A percentile compares a stretch with the other conserved stretches of the same genome.
phyloP scores from a whole-genome alignment of 345 rosid genomes.

The Mangifera indica region DNA sequence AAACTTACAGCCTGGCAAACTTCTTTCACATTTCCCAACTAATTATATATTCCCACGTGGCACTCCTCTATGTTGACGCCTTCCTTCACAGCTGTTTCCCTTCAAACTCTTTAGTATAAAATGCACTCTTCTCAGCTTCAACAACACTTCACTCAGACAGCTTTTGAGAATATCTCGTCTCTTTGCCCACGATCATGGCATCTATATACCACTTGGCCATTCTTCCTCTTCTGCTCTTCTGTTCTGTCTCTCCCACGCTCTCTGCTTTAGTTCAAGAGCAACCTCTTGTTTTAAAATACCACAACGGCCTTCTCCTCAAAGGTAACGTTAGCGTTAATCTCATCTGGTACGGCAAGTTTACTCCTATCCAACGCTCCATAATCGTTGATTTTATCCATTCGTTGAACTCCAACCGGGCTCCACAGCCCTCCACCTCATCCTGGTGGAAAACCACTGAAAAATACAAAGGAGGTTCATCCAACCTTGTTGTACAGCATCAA shows the following conservation, averaged over 20 bases:
- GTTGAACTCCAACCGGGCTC: conserved; percentile 27
- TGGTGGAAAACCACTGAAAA: conserved; percentile 92
- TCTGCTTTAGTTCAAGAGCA: conserved; percentile 71
- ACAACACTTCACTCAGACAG: neutral
- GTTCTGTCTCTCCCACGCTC: conserved; percentile 18
- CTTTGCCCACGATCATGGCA: conserved; percentile 32
- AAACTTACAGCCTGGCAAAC: conserved; percentile 25
- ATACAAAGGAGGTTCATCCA: conserved; percentile 51
- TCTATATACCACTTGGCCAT: conserved; percentile 35
- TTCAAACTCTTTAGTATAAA: conserved; percentile 17
- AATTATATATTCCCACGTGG: conserved; percentile 21
- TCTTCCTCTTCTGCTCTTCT: conserved; percentile 18
- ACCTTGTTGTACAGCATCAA: conserved; percentile 56
- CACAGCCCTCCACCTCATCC: conserved; percentile 49
- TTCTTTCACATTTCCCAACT: neutral
- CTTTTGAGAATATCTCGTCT: too few species aligned
- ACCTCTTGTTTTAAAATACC: conserved; percentile 69
- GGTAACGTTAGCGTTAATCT: conserved; percentile 65
- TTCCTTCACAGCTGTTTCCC: conserved; percentile 28
- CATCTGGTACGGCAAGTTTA: conserved; percentile 86
- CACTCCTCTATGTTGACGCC: conserved; percentile 6
- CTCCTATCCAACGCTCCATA: conserved; percentile 64
- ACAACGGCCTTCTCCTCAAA: conserved; percentile 60
- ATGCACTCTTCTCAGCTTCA: neutral
- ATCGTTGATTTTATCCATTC: conserved; percentile 77